These are phyloP conservation scores for Pseudocercospora eumusae DNA, from an alignment of 2,329 filamentous ascomycete genomes.

Conservation along the genomic window DNA sequence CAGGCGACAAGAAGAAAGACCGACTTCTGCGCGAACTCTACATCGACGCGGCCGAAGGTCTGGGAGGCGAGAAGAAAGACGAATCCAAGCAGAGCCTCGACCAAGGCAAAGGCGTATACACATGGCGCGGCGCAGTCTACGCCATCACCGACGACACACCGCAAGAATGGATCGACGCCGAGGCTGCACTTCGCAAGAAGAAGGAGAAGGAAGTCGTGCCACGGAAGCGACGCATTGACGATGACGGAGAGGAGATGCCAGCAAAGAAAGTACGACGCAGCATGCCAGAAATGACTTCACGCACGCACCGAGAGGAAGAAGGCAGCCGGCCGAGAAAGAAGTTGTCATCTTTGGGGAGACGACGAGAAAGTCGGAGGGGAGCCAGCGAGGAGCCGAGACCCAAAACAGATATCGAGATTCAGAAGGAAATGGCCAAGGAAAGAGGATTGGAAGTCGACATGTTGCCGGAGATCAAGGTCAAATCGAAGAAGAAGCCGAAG, in stretches of 20 bases:
- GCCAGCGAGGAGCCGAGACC: not conserved
- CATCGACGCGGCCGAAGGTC: constrained; percentile 23
- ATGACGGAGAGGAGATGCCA: constrained; percentile 1
- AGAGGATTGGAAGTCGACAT: not conserved
- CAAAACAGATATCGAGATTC: not conserved
- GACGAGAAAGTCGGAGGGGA: not conserved
- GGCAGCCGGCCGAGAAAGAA: not conserved
- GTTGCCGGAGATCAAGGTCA: not conserved
- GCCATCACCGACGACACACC: constrained; percentile 27
- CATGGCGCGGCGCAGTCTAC: constrained; percentile 27
- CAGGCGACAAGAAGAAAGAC: constrained; percentile 12
- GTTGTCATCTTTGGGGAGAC: not conserved
- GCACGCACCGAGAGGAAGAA: not conserved
- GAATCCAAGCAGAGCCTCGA: not conserved
- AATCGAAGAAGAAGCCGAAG: constrained; percentile 4
- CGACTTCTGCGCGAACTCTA: constrained; percentile 16
- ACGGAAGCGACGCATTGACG: constrained; percentile 1
- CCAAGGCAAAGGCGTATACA: constrained; percentile 14
- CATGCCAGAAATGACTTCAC: not conserved
- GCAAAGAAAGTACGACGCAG: constrained; percentile 3
- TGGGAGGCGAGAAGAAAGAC: constrained; percentile 18
- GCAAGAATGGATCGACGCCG: constrained; percentile 25
- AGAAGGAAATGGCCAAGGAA: not conserved
- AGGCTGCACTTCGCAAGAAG: constrained; percentile 17
- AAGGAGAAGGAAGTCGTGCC: constrained; percentile 7